Conservation (phyloP, 257 asterid genomes). For the Lantana camara region DNA sequence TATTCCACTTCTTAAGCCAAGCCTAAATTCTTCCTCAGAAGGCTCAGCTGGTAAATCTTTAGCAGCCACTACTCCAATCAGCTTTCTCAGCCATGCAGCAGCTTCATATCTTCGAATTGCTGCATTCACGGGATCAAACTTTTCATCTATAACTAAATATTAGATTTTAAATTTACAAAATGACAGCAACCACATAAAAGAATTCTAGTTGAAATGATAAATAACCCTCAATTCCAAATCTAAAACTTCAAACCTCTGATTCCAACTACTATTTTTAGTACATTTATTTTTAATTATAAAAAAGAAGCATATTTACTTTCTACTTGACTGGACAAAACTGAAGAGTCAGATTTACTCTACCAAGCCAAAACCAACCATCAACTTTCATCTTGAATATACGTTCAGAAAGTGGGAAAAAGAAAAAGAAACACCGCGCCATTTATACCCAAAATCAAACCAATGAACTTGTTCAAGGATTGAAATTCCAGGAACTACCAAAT, state of each 20-base stretch:
- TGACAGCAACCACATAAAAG: background rate
- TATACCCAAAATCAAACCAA: background rate
- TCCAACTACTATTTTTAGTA: background rate
- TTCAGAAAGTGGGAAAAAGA: background rate
- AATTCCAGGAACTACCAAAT: background rate
- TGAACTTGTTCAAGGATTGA: background rate
- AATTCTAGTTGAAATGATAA: background rate
- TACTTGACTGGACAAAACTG: background rate
- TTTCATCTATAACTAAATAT: conserved; percentile 8
- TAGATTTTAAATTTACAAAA: conserved; percentile 9
- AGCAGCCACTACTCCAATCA: conserved; percentile 89
- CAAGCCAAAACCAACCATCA: conserved; percentile 10
- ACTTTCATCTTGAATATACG: background rate
- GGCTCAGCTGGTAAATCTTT: conserved; percentile 97
- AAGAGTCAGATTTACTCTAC: conserved; percentile 19
- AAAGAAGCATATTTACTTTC: too few relatives aligned
- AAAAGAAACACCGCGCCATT: background rate
- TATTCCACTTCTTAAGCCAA: conserved; percentile 92
- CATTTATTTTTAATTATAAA: background rate
- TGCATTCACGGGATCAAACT: conserved; percentile 31
- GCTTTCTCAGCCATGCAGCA: conserved; percentile 82
- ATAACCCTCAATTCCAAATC: background rate
- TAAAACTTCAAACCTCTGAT: background rate
- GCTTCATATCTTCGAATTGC: conserved; percentile 91
- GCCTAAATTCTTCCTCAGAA: conserved; percentile 89